Conservation (phyloP, 1,284 basidiomycete species). For the Apiotrichum laibachii region DNA sequence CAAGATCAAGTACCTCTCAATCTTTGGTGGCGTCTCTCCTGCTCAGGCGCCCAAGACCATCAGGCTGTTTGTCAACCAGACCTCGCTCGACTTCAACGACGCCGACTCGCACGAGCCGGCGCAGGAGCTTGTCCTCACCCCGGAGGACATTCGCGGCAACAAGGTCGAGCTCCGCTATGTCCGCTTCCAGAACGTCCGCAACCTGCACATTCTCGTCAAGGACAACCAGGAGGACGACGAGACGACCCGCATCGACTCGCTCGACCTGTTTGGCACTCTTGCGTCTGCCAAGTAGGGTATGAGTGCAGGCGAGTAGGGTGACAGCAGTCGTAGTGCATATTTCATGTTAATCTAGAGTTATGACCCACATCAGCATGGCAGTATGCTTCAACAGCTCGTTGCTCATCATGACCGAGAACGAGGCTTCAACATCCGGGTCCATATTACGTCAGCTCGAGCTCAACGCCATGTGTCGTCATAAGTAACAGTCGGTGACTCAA, state of each 20-base stretch:
- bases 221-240: conserved; percentile 72
- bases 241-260: conserved; percentile 69
- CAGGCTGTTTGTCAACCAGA: conserved; percentile 63
- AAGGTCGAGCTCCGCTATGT: conserved; percentile 67
- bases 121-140: conserved; percentile 50
- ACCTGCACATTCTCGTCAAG: conserved; percentile 71
- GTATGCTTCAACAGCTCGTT: too few species aligned
- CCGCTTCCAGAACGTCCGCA: conserved; percentile 73
- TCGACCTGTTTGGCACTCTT: conserved; percentile 65
- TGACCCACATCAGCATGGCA: too few species aligned
- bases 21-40: conserved; percentile 56
- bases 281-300: not conserved
- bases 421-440: too few species aligned
- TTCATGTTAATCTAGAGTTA: too few species aligned
- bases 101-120: conserved; percentile 46
- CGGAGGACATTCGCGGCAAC: conserved; percentile 56
- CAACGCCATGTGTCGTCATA: too few species aligned
- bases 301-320: too few species aligned
- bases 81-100: conserved; percentile 63
- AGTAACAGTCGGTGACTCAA: too few species aligned
- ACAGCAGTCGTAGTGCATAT: too few species aligned
- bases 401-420: too few species aligned
- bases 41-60: conserved; percentile 64
- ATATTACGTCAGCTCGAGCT: too few species aligned
- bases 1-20: conserved; percentile 65